Conservation (phyloP, 2,329 filamentous ascomycete genomes). For the Septoria petroselini region DNA sequence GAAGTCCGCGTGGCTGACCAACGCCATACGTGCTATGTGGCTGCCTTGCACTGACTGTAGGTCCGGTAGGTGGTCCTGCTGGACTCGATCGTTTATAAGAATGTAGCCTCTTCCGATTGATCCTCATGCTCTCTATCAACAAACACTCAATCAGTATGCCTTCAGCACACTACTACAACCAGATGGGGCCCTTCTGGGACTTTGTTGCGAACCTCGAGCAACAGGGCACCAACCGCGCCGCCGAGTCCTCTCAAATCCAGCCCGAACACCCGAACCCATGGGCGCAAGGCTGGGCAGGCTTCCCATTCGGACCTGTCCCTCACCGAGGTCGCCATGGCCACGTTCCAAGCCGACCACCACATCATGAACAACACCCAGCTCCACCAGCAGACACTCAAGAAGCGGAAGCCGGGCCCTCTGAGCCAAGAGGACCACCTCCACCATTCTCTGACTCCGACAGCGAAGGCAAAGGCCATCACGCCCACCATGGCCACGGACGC, state of each 20-base stretch:
- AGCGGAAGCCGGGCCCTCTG: constrained; percentile 26
- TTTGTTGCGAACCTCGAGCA: constrained; percentile 52
- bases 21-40: constrained; percentile 16
- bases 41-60: constrained; percentile 15
- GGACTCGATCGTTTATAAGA: constrained; percentile 11
- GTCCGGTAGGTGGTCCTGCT: constrained; percentile 14
- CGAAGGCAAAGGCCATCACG: constrained; percentile 16
- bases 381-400: constrained; percentile 23
- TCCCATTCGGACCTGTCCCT: constrained; percentile 35
- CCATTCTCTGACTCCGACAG: constrained; percentile 22
- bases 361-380: constrained; percentile 18
- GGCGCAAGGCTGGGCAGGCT: constrained; percentile 40
- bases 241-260: constrained; percentile 33
- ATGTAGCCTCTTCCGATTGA: neutral
- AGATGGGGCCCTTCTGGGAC: constrained; percentile 56
- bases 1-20: constrained; percentile 17
- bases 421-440: constrained; percentile 27
- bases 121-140: constrained; percentile 14
- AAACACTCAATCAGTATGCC: constrained; percentile 46
- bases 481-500: constrained; percentile 22
- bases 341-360: constrained; percentile 19
- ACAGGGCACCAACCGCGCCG: constrained; percentile 40
- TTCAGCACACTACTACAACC: constrained; percentile 53
- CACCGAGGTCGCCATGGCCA: constrained; percentile 29
- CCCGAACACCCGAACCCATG: constrained; percentile 26